Evolutionary conservation across 2,329 filamentous ascomycete genomes (phyloP).

Genomic region (Bipolaris victoriae): DNA sequence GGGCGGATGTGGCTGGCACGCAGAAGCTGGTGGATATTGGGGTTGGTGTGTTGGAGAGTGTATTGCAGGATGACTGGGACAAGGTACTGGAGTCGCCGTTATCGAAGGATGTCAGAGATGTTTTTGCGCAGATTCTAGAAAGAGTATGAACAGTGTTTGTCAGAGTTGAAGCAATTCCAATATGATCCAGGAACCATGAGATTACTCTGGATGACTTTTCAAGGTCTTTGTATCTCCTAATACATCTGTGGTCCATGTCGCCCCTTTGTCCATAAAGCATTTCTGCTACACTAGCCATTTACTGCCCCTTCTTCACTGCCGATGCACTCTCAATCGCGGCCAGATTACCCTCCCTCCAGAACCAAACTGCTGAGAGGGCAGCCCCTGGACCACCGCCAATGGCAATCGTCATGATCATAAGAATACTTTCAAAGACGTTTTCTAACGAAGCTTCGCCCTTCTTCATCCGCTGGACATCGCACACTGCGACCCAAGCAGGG

Average conservation of each 20-base stretch:
- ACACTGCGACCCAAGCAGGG: slow-evolving; percentile 16
- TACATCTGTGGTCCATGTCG: too few species aligned
- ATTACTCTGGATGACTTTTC: not conserved
- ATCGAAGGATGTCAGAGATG: slow-evolving; percentile 18
- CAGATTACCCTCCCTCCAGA: slow-evolving; percentile 25
- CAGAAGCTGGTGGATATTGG: slow-evolving; percentile 35
- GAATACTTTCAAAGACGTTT: slow-evolving; percentile 16
- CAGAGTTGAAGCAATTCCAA: not conserved
- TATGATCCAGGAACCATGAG: not conserved
- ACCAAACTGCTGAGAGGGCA: slow-evolving; percentile 22
- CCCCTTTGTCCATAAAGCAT: not conserved
- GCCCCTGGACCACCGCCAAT: slow-evolving; percentile 21
- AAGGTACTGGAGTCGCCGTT: slow-evolving; percentile 19
- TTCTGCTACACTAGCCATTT: not conserved
- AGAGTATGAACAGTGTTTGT: not conserved
- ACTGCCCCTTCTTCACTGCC: slow-evolving; percentile 19
- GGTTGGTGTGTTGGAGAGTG: slow-evolving; percentile 20
- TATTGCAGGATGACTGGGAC: slow-evolving; percentile 30
- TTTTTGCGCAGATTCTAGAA: slow-evolving; percentile 6
- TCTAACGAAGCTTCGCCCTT: slow-evolving; percentile 15
- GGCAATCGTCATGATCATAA: slow-evolving; percentile 10
- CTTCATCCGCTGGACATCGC: slow-evolving; percentile 20
- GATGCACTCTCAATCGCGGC: slow-evolving; percentile 17
- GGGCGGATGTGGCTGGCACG: slow-evolving; percentile 36
- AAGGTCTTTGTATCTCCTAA: not conserved